Evolutionary conservation across 495 filamentous ascomycete species (phyloP).

Genomic region (Penicillium malachiteum): DNA sequence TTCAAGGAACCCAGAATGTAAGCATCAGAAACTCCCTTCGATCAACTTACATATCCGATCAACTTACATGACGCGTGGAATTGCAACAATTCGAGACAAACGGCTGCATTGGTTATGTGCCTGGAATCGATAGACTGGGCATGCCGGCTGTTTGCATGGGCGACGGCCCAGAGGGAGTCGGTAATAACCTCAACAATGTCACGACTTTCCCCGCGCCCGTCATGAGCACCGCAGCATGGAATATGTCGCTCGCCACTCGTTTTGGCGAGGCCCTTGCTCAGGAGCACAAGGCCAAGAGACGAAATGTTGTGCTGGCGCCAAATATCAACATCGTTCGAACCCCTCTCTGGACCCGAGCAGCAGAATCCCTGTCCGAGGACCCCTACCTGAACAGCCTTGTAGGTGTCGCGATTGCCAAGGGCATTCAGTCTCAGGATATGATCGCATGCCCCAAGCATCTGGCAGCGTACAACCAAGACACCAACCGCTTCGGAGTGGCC

Average conservation of each 20-base stretch:
- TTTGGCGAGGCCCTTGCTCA: slow-evolving; percentile 54
- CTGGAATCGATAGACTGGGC: not conserved
- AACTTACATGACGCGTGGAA: not conserved
- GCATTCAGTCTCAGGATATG: slow-evolving; percentile 56
- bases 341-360: slow-evolving; percentile 82
- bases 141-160: slow-evolving; percentile 4
- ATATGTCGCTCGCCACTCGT: slow-evolving; percentile 49
- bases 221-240: slow-evolving; percentile 62
- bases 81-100: slow-evolving; percentile 1
- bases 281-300: slow-evolving; percentile 55
- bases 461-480: slow-evolving; percentile 64
- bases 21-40: not conserved
- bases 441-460: slow-evolving; percentile 75
- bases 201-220: slow-evolving; percentile 69
- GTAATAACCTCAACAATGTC: slow-evolving; percentile 47
- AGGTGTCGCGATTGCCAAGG: slow-evolving; percentile 64
- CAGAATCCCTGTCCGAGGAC: slow-evolving; percentile 81
- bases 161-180: slow-evolving; percentile 3
- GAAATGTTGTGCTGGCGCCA: slow-evolving; percentile 60
- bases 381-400: slow-evolving; percentile 70
- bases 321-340: slow-evolving; percentile 74
- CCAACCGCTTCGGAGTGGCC: slow-evolving; percentile 51
- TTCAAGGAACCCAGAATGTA: slow-evolving; percentile 1
- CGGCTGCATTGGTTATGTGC: slow-evolving; percentile 1
- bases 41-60: not conserved